Conservation (phyloP, 1,284 basidiomycete species). For the Irpex rosettiformis region DNA sequence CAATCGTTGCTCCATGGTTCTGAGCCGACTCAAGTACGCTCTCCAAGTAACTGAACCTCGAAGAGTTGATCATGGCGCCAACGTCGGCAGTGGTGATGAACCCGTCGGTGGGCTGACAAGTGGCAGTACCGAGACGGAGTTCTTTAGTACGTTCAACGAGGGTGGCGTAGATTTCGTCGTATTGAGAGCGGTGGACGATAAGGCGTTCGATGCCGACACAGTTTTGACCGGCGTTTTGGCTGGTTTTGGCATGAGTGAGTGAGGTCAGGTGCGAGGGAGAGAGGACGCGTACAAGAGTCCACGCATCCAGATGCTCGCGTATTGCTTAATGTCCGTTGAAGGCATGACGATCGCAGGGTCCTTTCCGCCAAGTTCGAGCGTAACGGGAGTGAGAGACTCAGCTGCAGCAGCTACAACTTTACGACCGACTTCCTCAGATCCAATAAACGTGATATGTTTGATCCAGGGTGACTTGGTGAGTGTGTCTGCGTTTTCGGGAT, state of each 20-base stretch:
- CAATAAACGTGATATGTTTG: slow-evolving; percentile 88
- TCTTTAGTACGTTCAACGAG: slow-evolving; percentile 62
- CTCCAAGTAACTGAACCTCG: slow-evolving; percentile 72
- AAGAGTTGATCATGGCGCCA: slow-evolving; percentile 75
- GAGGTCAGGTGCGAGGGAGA: neutral
- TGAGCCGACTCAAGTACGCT: slow-evolving; percentile 69
- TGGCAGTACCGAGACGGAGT: slow-evolving; percentile 69
- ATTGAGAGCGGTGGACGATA: slow-evolving; percentile 76
- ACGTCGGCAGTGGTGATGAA: slow-evolving; percentile 72
- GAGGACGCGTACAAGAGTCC: slow-evolving; percentile 77
- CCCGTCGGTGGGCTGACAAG: slow-evolving; percentile 59
- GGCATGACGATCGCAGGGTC: slow-evolving; percentile 78
- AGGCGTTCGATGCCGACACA: slow-evolving; percentile 96
- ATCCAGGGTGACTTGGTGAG: slow-evolving; percentile 80
- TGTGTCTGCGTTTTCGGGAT: slow-evolving; percentile 81
- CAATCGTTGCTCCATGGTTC: slow-evolving; percentile 67
- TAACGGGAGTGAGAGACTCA: slow-evolving; percentile 83
- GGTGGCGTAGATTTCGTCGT: slow-evolving; percentile 68
- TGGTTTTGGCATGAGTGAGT: slow-evolving; percentile 28
- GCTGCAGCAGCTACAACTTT: slow-evolving; percentile 83
- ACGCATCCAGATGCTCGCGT: slow-evolving; percentile 77
- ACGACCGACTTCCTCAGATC: slow-evolving; percentile 86
- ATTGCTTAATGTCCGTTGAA: slow-evolving; percentile 66
- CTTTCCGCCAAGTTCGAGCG: slow-evolving; percentile 88
- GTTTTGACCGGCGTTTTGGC: slow-evolving; percentile 93